Evolutionary conservation across 1,284 basidiomycete species (phyloP).

Genomic region (Trametes sp.): DNA sequence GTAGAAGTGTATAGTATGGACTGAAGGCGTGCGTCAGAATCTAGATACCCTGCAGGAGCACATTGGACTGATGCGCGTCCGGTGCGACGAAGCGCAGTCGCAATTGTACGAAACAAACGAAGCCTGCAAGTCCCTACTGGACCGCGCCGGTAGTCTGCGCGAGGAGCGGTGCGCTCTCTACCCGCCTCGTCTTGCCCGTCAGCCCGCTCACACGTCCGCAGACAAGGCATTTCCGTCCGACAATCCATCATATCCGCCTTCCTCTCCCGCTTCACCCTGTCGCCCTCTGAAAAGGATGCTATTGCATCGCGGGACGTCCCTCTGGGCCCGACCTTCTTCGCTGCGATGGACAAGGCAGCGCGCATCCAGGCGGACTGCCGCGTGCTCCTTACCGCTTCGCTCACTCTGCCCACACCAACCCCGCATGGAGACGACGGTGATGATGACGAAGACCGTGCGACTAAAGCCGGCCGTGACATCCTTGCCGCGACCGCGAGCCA

Average conservation of each 20-base stretch:
- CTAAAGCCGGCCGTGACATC: slow-evolving; percentile 76
- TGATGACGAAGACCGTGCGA: slow-evolving; percentile 43
- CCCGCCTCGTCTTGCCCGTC: neutral
- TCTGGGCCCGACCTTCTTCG: slow-evolving; percentile 79
- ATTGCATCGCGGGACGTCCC: slow-evolving; percentile 83
- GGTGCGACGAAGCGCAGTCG: slow-evolving; percentile 83
- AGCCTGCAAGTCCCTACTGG: slow-evolving; percentile 84
- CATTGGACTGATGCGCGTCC: slow-evolving; percentile 79
- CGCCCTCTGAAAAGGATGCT: slow-evolving; percentile 73
- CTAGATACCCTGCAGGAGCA: slow-evolving; percentile 78
- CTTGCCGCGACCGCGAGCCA: slow-evolving; percentile 84
- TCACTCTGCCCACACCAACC: slow-evolving; percentile 4
- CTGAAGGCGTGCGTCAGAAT: neutral
- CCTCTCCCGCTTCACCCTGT: slow-evolving; percentile 86
- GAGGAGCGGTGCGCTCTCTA: slow-evolving; percentile 71
- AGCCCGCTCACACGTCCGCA: slow-evolving; percentile 35
- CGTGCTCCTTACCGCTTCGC: slow-evolving; percentile 72
- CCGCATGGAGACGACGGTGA: slow-evolving; percentile 55
- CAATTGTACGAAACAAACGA: slow-evolving; percentile 81
- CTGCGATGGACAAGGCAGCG: slow-evolving; percentile 88
- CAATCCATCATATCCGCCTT: slow-evolving; percentile 84
- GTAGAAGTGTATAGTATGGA: too few relatives aligned
- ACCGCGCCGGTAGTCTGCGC: slow-evolving; percentile 84
- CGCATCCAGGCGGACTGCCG: slow-evolving; percentile 86
- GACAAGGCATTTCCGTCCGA: slow-evolving; percentile 72